Base-by-base conservation (phyloP, 495 filamentous ascomycete species). In the Margaritispora aquatica region DNA sequence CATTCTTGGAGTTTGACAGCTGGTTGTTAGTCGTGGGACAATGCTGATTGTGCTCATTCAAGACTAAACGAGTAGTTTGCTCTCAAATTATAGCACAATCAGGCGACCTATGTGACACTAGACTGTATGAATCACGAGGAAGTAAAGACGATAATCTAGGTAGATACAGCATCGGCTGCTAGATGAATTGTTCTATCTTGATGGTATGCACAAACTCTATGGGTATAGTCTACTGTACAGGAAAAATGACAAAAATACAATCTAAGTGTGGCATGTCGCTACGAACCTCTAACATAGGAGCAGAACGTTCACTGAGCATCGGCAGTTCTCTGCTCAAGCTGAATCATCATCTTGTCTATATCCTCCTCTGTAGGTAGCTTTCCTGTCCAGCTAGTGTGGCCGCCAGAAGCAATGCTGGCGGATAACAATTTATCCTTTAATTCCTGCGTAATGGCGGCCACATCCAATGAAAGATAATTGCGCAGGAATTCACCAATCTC, bases 401-500 rank as follows among this genome's bases (percentile, higher is more conserved):
- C 53, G 17, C 21, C 26, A 27, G 24, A 20, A 20, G 50, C n/a
- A 22, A 46, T 22, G 24, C 52, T 52, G 50, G 64, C 58, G 0
- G 23, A 9, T 26, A 55, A 55, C 9, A 54, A 58, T 19, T 89
- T 86, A 55, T 86, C 73, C 44, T 75, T 78, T 41, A 97, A 76
- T 69, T 89, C 82, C 66, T 83, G 78, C 2, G 92, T 96, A 44
- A 96, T 81, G 21, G 75, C 74, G 0, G 87, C 80, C 0, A 96
- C 78, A 66, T 96, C 86, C 17, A 97, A 78, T 50, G 83, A 85
- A 0, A 98, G 80, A 66, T 93, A 98, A 11, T 84, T 75, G 19
- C 81, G 74, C 21, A 98, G 73, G 70, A 96, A 97, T 27, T 77
- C 71, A 15, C 94, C 94, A 2, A 98, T 78, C 13, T 97, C 89